Evolutionary conservation across 148 eudicot genomes (phyloP), one percentile per base, ranked within the genome.

Genomic region (Rhododendron williamsianum): DNA sequence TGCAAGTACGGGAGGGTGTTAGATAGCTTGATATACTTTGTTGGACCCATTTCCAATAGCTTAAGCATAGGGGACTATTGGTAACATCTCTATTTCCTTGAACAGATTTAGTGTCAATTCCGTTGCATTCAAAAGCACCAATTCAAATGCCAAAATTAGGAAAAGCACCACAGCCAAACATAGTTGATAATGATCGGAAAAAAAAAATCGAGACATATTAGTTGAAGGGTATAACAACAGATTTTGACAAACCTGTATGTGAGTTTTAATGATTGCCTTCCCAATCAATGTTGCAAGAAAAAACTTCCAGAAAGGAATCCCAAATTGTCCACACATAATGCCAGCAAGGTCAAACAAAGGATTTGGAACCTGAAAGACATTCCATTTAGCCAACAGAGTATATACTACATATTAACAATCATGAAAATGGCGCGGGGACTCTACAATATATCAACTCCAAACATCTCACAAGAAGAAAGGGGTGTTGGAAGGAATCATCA

Each of bases 291-390:
- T 97, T 77, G 99, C 98, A 83, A 94, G 86, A 87, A 97, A 95
- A 88, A 97, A 97, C 87, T 97, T 84, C 99, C 99, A 97, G 82
- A 97, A 97, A 43, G 99, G 93, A 87, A 97, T 89, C 71, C 98
- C 99, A 78, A 95, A 95, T 89, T 97, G 99, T 82, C 99, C 99
- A 58, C 98, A 97, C 98, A 97, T 91, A 83, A 97, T 95, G 84
- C 99, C 99, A 81, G 99, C 99, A 60, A 97, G 98, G 89, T 97
- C 99, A 92, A 95, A 97, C 87, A 97, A 85, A 78, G 99, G 99
- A 91, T 97, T 97, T 82, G 99, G 99, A 48, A 97, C 94, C 99
- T 97, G 76, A 41, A 84, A 87, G 41, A 85, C 48, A 83, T 9
- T 83, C 9, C 83, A 85, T 83, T 89, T 82, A 35, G 83, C 19